phyloP scores from a whole-genome alignment of 768 basidiomycete genomes.

The Lactarius vividus region DNA sequence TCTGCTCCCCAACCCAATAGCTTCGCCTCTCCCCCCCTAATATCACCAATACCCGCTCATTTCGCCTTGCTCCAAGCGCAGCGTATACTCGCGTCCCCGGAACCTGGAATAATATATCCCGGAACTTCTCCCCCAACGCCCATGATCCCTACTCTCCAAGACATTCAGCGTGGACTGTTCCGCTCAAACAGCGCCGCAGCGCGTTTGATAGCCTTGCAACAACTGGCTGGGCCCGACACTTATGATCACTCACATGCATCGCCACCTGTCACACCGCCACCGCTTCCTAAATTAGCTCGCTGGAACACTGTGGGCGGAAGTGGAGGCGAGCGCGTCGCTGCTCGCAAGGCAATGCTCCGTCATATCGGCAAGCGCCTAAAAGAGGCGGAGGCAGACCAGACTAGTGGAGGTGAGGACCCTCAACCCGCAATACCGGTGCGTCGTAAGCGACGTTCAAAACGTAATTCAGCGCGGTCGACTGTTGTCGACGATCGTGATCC shows the following conservation, averaged over 20 bases:
- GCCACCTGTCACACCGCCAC: slow-evolving; percentile 44
- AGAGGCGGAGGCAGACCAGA: slow-evolving; percentile 62
- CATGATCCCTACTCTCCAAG: slow-evolving; percentile 71
- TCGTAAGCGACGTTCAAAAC: slow-evolving; percentile 26
- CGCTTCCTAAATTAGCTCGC: slow-evolving; percentile 45
- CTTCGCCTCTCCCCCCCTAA: slow-evolving; percentile 37
- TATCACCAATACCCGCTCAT: slow-evolving; percentile 58
- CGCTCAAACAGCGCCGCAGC: slow-evolving; percentile 90
- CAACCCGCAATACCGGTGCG: slow-evolving; percentile 19
- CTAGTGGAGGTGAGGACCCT: slow-evolving; percentile 56
- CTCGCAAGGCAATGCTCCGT: slow-evolving; percentile 64
- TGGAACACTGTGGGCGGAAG: slow-evolving; percentile 83
- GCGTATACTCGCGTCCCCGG: slow-evolving; percentile 39
- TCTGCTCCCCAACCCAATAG: slow-evolving; percentile 26
- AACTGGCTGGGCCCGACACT: slow-evolving; percentile 71
- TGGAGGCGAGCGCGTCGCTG: slow-evolving; percentile 74
- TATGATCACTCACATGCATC: slow-evolving; percentile 56
- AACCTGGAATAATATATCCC: slow-evolving; percentile 58
- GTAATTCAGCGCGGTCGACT: slow-evolving; percentile 28
- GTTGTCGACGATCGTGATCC: slow-evolving; percentile 36
- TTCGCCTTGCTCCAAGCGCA: slow-evolving; percentile 35
- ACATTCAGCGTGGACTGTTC: slow-evolving; percentile 72
- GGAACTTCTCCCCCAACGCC: slow-evolving; percentile 66
- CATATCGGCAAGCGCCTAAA: slow-evolving; percentile 57
- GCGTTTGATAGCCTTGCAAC: slow-evolving; percentile 75